phyloP scores from a whole-genome alignment of 768 basidiomycete species.

The Suillus ampliporus region DNA sequence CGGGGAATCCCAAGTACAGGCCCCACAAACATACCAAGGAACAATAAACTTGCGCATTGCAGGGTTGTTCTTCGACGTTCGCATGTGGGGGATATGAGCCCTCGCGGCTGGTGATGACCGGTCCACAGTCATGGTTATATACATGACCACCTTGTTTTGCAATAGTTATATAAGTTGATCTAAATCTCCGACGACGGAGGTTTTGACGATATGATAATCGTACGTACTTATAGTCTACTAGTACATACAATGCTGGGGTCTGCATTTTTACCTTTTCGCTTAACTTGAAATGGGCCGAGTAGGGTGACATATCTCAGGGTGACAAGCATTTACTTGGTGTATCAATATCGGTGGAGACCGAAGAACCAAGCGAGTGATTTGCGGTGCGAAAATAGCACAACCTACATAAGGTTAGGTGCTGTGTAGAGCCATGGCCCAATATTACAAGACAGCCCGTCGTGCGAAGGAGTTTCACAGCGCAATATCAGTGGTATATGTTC shows the following conservation, averaged over 20 bases:
- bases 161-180: too few relatives aligned
- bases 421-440: neutral
- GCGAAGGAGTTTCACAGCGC: neutral
- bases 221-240: neutral
- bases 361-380: neutral
- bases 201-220: neutral
- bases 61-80: slow-evolving; percentile 4
- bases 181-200: neutral
- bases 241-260: neutral
- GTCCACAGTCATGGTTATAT: too few relatives aligned
- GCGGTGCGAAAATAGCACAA: neutral
- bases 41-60: slow-evolving; percentile 4
- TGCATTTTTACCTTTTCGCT: slow-evolving; percentile 7
- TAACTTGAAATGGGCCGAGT: neutral
- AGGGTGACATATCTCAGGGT: neutral
- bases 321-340: neutral
- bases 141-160: too few relatives aligned
- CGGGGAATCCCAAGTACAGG: neutral
- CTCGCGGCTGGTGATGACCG: neutral
- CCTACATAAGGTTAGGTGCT: too few relatives aligned
- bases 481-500: too few relatives aligned
- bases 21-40: slow-evolving; percentile 10
- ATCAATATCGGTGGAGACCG: neutral
- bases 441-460: neutral
- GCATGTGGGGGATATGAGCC: slow-evolving; percentile 6